These are phyloP conservation scores for Pichia scutulata DNA, from an alignment of 805 yeast genomes.

Conservation along the genomic window DNA sequence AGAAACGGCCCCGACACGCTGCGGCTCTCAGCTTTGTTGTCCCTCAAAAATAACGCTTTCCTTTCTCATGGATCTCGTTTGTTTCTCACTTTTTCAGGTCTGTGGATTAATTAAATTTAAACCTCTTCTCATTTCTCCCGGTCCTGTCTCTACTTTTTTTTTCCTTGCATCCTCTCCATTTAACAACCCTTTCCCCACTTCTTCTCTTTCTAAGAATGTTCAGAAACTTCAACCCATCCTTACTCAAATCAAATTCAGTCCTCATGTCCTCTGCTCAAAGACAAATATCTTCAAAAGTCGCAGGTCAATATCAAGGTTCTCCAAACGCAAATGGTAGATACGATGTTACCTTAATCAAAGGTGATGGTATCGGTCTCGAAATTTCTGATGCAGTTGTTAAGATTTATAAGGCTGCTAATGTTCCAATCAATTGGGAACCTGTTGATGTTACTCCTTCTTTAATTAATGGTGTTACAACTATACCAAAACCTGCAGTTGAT, in stretches of 20 bases:
- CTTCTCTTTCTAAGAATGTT: constrained; percentile 2
- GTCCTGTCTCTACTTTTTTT: background rate
- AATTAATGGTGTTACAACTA: constrained; percentile 86
- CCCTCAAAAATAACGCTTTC: background rate
- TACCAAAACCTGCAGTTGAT: constrained; percentile 87
- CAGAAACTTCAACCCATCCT: background rate
- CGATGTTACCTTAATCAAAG: constrained; percentile 93
- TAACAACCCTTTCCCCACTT: too few species aligned
- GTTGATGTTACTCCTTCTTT: constrained; percentile 93
- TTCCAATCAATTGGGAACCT: constrained; percentile 95
- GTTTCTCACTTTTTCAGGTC: too few species aligned
- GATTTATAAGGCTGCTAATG: constrained; percentile 88
- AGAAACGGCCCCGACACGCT: too few species aligned
- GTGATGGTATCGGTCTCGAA: constrained; percentile 97
- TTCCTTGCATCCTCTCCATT: background rate
- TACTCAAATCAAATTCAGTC: background rate
- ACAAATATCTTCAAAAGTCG: constrained; percentile 33
- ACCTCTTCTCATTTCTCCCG: background rate
- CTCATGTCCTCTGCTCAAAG: constrained; percentile 15
- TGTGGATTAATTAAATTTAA: too few species aligned
- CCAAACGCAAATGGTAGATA: constrained; percentile 74
- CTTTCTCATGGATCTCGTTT: background rate
- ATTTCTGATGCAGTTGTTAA: constrained; percentile 91
- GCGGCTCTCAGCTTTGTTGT: too few species aligned
- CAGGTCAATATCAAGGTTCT: constrained; percentile 60